Base-by-base conservation (phyloP, 2,329 filamentous ascomycete genomes). In the Calonectria crousiana region DNA sequence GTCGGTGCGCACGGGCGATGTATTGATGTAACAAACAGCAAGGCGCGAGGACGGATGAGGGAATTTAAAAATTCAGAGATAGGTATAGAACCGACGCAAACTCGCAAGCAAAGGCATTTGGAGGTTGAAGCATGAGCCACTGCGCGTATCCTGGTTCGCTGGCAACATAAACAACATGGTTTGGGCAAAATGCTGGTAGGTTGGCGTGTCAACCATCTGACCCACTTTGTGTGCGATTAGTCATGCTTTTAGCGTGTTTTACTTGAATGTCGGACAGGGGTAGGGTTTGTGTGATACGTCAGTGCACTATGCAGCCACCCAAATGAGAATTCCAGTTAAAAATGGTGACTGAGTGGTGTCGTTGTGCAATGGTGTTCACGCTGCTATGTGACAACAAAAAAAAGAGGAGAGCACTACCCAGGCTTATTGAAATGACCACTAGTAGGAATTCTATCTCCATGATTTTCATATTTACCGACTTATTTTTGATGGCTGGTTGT, bases 41-140 rank as follows among this genome's bases (percentile, higher is more conserved):
- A 74, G 70, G 74, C 71, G 75, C 70, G 68, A 74, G 75, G 51
- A 20, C 32, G 67, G 72, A 72, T 16, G 47, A 34, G 41, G 23
- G 47, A 53, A 23, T 60, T 62, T 75, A 80, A 67, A 65, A 67
- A 70, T 78, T 73, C 53, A 74, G 67, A 67, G 72, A 70, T 76
- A 79, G 71, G 62, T 52, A 77, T 77, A 67, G 76, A 71, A 64
- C 72, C 52, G 69, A 71, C 76, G 77, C 78, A 78, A 77, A 72
- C 38, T 73, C 75, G 64, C 71, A 75, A 76, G 74, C 73, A 78
- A 69, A 73, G 76, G 56, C 65, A 77, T 80, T 53, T 71, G 62
- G 74, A 68, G 75, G 34, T 74, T 78, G 71, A 73, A 60, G 78
- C 72, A 72, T 68, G 52, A 75, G 71, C 60, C 44, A 67, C 41